Base-by-base conservation (phyloP, 345 rosid genomes). In the Lepidium didymum region DNA sequence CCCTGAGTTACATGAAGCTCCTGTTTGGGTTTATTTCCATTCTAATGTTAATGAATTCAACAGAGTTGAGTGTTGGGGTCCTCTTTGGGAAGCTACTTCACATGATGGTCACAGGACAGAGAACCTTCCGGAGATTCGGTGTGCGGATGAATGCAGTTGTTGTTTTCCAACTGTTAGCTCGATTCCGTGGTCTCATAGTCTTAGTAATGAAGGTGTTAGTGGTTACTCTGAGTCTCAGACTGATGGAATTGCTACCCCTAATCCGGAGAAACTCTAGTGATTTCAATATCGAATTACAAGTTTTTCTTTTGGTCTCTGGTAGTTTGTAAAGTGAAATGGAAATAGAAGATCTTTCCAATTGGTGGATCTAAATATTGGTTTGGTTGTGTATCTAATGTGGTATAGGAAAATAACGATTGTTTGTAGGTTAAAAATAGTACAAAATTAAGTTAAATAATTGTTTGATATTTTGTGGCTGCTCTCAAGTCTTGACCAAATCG, bases 11-110 rank as follows among this genome's bases (percentile, higher is more conserved):
- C 85, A 81, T 80, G 97, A 91, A 58, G 83, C 97, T 15, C 77
- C 75, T 64, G 99, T 94, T 3, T 94, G 92, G 88, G 97, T 88
- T 60, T 90, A 93, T 50, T 93, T 93, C 61, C 97, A 94, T 53
- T 94, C 99, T 6, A 94, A 81, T 75, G 75, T 86, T 16, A 68
- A 79, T 21, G 95, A 94, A 77, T 94, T 81, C 87, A 90, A 87
- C 81, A 87, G 42, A 65, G 84, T 79, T 9, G 91, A 94, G 69
- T 90, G 99, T 65, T 90, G 96, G 99, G 97, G 99, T 5, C 91
- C 91, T 8, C 84, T 94, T 21, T 80, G 73, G 74, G 83, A 78
- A 15, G 86, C 96, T 1, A 76, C 72, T 7, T 79, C 78, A 0
- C 81, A 83, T 21, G 27, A 67, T 42, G 35, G 70, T 14, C 43